Conservation (phyloP, 805 yeast species). For the Starmerella bombi region DNA sequence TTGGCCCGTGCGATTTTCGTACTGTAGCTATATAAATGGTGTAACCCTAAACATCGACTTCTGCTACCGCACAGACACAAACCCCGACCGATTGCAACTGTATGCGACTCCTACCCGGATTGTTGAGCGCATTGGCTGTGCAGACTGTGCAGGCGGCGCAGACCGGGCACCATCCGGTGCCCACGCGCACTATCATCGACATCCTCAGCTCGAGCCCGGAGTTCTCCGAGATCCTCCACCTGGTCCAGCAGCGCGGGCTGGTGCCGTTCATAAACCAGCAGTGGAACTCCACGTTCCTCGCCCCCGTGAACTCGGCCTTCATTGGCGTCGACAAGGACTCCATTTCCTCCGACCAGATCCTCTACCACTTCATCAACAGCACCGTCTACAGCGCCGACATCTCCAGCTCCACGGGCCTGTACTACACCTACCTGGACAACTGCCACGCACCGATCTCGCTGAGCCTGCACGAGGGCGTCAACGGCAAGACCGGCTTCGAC, state of each 20-base stretch:
- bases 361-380: constrained; percentile 27
- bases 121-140: no score
- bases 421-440: constrained; percentile 15
- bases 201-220: constrained; percentile 52
- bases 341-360: constrained; percentile 18
- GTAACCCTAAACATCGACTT: no score
- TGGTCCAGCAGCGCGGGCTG: constrained; percentile 48
- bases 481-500: constrained; percentile 14
- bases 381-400: constrained; percentile 12
- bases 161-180: constrained; percentile 15
- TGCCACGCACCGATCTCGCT: constrained; percentile 15
- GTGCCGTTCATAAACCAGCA: constrained; percentile 49
- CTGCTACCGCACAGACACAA: no score
- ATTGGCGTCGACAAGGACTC: constrained; percentile 20
- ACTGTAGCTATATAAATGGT: no score
- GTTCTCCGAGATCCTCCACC: constrained; percentile 48
- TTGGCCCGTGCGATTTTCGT: no score
- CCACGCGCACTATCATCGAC: constrained; percentile 38
- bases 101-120: no score
- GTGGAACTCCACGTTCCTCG: constrained; percentile 55
- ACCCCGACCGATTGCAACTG: no score
- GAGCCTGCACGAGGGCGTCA: constrained; percentile 13
- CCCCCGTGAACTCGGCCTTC: constrained; percentile 74
- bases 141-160: no score
- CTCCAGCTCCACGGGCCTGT: constrained; percentile 1